Conservation (phyloP, 768 basidiomycete species). For the Termitomyces eurrhizus region DNA sequence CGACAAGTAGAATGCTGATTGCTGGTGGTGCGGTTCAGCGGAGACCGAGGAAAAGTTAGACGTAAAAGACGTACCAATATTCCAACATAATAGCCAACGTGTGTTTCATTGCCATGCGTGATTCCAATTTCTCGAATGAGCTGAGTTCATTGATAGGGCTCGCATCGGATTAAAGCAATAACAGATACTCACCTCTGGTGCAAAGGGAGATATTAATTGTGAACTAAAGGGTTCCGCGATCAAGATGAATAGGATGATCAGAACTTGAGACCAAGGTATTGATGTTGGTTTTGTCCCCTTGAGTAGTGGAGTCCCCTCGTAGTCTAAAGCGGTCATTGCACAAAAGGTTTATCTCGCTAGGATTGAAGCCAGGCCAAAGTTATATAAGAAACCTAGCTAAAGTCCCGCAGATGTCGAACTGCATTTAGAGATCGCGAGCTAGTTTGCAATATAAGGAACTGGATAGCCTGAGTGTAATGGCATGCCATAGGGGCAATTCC, state of each 20-base stretch:
- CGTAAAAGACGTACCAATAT: conserved; percentile 46
- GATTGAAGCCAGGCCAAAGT: not conserved
- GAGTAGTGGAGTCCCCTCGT: conserved; percentile 63
- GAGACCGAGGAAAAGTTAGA: not conserved
- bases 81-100: conserved; percentile 78
- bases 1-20: conserved; percentile 73
- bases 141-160: conserved; percentile 27
- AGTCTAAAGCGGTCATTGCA: not conserved
- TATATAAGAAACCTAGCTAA: not conserved
- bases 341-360: not conserved
- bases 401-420: not conserved
- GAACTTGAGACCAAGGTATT: conserved; percentile 67
- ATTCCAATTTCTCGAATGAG: conserved; percentile 65
- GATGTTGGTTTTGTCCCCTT: conserved; percentile 39
- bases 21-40: conserved; percentile 37
- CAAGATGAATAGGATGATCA: conserved; percentile 64
- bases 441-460: not conserved
- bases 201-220: conserved; percentile 72
- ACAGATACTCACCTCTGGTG: conserved; percentile 46
- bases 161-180: not conserved
- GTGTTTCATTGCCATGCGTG: no score
- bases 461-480: not conserved
- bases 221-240: conserved; percentile 72
- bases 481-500: not conserved
- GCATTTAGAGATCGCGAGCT: not conserved